phyloP scores from a whole-genome alignment of 768 basidiomycete species.

The Naematelia encephala region DNA sequence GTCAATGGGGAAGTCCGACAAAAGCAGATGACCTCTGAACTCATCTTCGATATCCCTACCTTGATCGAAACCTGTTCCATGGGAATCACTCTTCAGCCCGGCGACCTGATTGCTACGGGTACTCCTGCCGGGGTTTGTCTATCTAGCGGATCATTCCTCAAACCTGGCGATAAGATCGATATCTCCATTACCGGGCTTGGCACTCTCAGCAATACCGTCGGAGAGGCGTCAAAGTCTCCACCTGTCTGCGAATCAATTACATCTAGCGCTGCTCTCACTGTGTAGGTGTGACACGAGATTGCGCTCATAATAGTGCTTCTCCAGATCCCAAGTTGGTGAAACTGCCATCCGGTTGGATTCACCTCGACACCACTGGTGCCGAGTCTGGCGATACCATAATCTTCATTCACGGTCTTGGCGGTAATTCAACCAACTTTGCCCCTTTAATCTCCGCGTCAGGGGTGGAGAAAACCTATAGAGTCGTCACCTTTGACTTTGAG shows the following conservation, averaged over 20 bases:
- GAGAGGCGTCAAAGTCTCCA: not conserved
- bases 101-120: slow-evolving; percentile 45
- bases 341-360: not conserved
- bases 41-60: slow-evolving; percentile 47
- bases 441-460: not conserved
- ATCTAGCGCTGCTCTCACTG: not conserved
- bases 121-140: slow-evolving; percentile 41
- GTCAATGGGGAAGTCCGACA: slow-evolving; percentile 40
- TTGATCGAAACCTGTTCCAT: slow-evolving; percentile 36
- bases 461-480: not conserved
- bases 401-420: slow-evolving; percentile 10
- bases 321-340: not conserved
- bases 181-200: slow-evolving; percentile 39
- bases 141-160: slow-evolving; percentile 27
- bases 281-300: not conserved
- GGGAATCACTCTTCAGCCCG: slow-evolving; percentile 39
- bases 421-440: slow-evolving; percentile 2
- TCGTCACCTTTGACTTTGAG: slow-evolving; percentile 2
- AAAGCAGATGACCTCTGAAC: slow-evolving; percentile 28
- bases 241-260: not conserved
- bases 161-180: slow-evolving; percentile 38
- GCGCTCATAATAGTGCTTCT: not conserved
- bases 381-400: slow-evolving; percentile 5
- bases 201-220: slow-evolving; percentile 25
- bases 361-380: not conserved